Conservation (phyloP, 805 yeast genomes). For the Candida odintsovae region DNA sequence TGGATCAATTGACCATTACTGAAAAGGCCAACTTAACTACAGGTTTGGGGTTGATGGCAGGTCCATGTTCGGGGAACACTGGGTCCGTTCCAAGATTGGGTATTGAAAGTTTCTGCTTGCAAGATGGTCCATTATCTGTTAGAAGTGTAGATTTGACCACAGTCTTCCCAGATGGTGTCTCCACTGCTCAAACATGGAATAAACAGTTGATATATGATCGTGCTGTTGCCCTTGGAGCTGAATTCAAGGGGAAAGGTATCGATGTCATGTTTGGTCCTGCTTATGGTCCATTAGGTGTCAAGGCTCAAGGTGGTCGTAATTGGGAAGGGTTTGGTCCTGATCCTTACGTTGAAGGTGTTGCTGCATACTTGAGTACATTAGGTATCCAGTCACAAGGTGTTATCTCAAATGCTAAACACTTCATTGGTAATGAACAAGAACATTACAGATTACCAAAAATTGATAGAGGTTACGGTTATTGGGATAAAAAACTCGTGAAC, state of each 20-base stretch:
- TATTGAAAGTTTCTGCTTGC: slow-evolving; percentile 45
- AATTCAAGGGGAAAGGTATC: slow-evolving; percentile 46
- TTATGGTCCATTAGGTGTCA: slow-evolving; percentile 50
- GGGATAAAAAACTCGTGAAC: slow-evolving; percentile 4
- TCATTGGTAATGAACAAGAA: slow-evolving; percentile 54
- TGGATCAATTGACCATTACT: slow-evolving; percentile 43
- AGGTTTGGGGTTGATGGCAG: slow-evolving; percentile 48
- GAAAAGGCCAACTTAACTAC: slow-evolving; percentile 57
- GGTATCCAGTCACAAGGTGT: slow-evolving; percentile 53
- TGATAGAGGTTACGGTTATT: background rate
- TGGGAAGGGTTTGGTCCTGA: slow-evolving; percentile 64
- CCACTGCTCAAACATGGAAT: slow-evolving; percentile 50
- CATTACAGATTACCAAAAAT: slow-evolving; percentile 36
- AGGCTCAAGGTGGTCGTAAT: slow-evolving; percentile 56
- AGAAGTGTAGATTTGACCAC: slow-evolving; percentile 46
- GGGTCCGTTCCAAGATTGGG: slow-evolving; percentile 49
- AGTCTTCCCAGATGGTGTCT: slow-evolving; percentile 48
- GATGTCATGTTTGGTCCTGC: slow-evolving; percentile 48
- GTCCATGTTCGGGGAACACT: slow-evolving; percentile 55
- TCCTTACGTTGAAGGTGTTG: slow-evolving; percentile 54
- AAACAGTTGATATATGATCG: slow-evolving; percentile 42
- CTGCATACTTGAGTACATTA: slow-evolving; percentile 41
- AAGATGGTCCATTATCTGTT: slow-evolving; percentile 55
- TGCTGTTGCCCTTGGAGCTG: slow-evolving; percentile 49
- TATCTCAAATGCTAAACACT: slow-evolving; percentile 51